These are phyloP conservation scores for Candida coquimbonensis DNA, from an alignment of 805 yeast genomes.

Conservation along the genomic window DNA sequence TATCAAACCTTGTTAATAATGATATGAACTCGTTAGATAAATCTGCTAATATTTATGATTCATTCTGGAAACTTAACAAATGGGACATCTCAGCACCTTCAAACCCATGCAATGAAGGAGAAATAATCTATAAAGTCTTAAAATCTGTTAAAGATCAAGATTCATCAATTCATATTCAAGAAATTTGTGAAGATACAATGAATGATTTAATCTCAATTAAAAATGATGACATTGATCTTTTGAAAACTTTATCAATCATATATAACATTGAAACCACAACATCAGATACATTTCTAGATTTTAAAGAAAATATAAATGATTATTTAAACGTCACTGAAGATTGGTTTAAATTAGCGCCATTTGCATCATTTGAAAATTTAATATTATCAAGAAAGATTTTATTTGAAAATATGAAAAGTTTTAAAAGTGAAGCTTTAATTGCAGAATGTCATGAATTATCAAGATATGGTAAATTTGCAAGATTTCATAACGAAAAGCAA, in stretches of 20 bases:
- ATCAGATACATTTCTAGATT: not conserved
- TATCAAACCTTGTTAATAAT: slow-evolving; percentile 40
- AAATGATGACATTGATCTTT: not conserved
- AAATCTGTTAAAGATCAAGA: slow-evolving; percentile 36
- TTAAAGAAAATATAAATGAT: slow-evolving; percentile 2
- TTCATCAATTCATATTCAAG: slow-evolving; percentile 6
- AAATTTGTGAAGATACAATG: slow-evolving; percentile 4
- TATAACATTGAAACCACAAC: slow-evolving; percentile 12
- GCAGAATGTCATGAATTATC: slow-evolving; percentile 31
- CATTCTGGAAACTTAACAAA: slow-evolving; percentile 69
- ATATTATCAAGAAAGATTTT: slow-evolving; percentile 36
- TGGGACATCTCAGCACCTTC: slow-evolving; percentile 66
- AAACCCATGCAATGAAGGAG: slow-evolving; percentile 31
- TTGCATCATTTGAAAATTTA: slow-evolving; percentile 34
- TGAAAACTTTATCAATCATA: slow-evolving; percentile 6
- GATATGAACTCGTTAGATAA: slow-evolving; percentile 8
- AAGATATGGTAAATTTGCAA: slow-evolving; percentile 35
- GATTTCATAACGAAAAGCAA: slow-evolving; percentile 35
- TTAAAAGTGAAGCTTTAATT: slow-evolving; percentile 15
- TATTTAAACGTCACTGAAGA: slow-evolving; percentile 9
- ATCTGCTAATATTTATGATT: slow-evolving; percentile 36
- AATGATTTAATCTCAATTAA: not conserved
- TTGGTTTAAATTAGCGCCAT: slow-evolving; percentile 35
- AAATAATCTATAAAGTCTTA: slow-evolving; percentile 45
- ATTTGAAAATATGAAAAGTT: slow-evolving; percentile 8